Percentiles rank a stretch among this genome's conserved stretches.
Evolutionary conservation across 768 basidiomycete species (phyloP).

Genomic region (Boletus rubroflammeus): DNA sequence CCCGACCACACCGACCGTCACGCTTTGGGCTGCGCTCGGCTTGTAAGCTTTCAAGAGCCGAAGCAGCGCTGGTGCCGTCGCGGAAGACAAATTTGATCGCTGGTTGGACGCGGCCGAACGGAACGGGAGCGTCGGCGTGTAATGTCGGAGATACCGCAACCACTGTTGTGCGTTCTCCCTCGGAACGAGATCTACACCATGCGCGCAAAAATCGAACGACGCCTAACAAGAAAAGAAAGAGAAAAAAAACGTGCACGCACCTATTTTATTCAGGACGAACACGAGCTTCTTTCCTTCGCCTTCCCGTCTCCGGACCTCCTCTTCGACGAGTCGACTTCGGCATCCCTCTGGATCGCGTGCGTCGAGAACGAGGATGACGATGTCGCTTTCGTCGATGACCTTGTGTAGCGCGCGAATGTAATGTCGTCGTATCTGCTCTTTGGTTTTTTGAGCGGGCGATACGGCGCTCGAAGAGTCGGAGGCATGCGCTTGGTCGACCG

Average conservation of each 20-base stretch:
- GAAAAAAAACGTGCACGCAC: constrained; percentile 40
- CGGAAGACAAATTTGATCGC: constrained; percentile 74
- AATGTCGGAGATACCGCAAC: constrained; percentile 88
- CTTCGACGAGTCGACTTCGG: constrained; percentile 87
- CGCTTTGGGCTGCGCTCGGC: constrained; percentile 56
- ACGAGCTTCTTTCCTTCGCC: constrained; percentile 88
- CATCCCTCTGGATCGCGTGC: constrained; percentile 95
- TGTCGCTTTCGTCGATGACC: constrained; percentile 91
- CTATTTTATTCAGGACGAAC: constrained; percentile 96
- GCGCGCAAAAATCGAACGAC: not conserved
- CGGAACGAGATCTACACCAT: constrained; percentile 75
- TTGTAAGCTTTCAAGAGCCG: constrained; percentile 83
- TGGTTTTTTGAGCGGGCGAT: constrained; percentile 44
- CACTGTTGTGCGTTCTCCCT: constrained; percentile 83
- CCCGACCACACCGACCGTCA: constrained; percentile 90
- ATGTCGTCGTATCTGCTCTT: constrained; percentile 66
- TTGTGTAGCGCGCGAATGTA: constrained; percentile 81
- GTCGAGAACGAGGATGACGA: constrained; percentile 86
- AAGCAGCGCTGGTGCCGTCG: constrained; percentile 72
- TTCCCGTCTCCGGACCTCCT: constrained; percentile 85
- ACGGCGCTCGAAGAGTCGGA: constrained; percentile 30
- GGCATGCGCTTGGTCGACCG: constrained; percentile 12
- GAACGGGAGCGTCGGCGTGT: constrained; percentile 91
- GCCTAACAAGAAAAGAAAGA: not conserved
- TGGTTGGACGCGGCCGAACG: constrained; percentile 74